phyloP scores from a whole-genome alignment of 768 basidiomycete species.

The Hericium rajendrae region DNA sequence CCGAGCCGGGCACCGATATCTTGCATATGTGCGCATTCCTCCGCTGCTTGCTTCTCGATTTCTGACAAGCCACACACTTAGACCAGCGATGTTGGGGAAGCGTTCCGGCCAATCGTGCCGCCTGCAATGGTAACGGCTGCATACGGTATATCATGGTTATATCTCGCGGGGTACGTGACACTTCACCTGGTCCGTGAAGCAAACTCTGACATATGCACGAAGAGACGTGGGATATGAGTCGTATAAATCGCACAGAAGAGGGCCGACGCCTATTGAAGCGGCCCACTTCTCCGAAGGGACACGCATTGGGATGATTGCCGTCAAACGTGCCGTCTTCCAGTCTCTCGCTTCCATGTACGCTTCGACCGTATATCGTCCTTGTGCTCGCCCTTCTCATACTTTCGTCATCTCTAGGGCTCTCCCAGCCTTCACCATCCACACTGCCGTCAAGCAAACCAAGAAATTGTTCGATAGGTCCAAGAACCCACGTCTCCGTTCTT shows the following conservation, averaged over 20 bases:
- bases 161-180: slow-evolving; percentile 47
- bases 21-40: slow-evolving; percentile 57
- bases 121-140: slow-evolving; percentile 65
- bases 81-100: slow-evolving; percentile 80
- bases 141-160: slow-evolving; percentile 77
- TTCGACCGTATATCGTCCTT: slow-evolving; percentile 1
- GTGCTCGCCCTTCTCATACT: not conserved
- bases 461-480: slow-evolving; percentile 52
- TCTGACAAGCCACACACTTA: slow-evolving; percentile 22
- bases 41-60: not conserved
- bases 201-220: slow-evolving; percentile 1
- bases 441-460: slow-evolving; percentile 64
- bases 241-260: slow-evolving; percentile 63
- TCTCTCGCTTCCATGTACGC: slow-evolving; percentile 73
- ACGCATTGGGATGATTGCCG: slow-evolving; percentile 58
- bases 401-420: slow-evolving; percentile 45
- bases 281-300: slow-evolving; percentile 62
- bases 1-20: slow-evolving; percentile 57
- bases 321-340: slow-evolving; percentile 72
- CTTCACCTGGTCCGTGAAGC: not conserved
- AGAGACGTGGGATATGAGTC: slow-evolving; percentile 74
- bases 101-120: slow-evolving; percentile 70
- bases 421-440: slow-evolving; percentile 80
- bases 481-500: slow-evolving; percentile 49
- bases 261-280: slow-evolving; percentile 59